These are phyloP conservation scores for Coniochaeta sp. DNA, from an alignment of 2,329 filamentous ascomycete genomes.

Conservation along the genomic window DNA sequence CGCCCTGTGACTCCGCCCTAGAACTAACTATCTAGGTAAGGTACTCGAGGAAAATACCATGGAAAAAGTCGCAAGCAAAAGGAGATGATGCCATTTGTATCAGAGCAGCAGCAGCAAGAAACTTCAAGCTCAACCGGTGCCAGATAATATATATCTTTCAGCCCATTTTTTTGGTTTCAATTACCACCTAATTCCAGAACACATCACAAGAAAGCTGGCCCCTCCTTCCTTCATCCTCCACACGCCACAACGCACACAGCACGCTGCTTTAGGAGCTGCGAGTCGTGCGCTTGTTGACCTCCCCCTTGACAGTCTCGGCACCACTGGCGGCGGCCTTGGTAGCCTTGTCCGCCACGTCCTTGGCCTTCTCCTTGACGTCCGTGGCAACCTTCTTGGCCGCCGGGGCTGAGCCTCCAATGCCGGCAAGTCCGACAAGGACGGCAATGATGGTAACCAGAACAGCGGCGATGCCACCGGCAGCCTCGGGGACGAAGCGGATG, in stretches of 20 bases:
- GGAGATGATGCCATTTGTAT: conserved; percentile 1
- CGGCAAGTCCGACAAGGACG: conserved; percentile 59
- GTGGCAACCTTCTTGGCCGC: conserved; percentile 65
- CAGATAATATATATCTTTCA: conserved; percentile 7
- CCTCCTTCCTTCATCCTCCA: neutral
- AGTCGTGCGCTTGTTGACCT: conserved; percentile 53
- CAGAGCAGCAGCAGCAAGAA: neutral
- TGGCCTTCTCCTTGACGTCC: conserved; percentile 61
- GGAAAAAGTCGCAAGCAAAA: neutral
- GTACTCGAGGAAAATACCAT: neutral
- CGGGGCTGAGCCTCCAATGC: conserved; percentile 56
- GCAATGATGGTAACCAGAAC: conserved; percentile 63
- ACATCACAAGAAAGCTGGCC: neutral
- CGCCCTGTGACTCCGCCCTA: neutral
- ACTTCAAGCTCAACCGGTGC: conserved; percentile 1
- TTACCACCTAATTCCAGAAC: conserved; percentile 6
- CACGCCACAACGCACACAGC: neutral
- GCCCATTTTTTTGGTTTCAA: conserved; percentile 5
- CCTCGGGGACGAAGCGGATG: conserved; percentile 83
- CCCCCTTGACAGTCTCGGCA: conserved; percentile 68
- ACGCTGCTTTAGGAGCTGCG: conserved; percentile 27
- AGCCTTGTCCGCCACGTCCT: conserved; percentile 69
- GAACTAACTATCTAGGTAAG: neutral
- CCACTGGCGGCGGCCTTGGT: conserved; percentile 50
- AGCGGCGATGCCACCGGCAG: conserved; percentile 72